Conservation (phyloP, 305 asterid species). For the Rubia occidens region DNA sequence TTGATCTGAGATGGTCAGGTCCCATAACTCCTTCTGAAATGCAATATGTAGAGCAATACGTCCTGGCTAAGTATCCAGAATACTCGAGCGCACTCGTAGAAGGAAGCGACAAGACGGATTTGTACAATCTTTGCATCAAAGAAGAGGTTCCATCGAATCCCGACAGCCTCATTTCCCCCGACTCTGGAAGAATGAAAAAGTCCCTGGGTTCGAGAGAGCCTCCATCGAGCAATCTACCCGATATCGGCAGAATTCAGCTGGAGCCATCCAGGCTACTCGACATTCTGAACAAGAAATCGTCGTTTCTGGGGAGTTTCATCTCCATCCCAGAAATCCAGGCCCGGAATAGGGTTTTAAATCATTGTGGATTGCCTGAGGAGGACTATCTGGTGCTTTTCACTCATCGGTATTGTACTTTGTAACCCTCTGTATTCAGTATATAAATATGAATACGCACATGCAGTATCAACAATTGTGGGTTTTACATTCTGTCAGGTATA, state of each 20-base stretch:
- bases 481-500: conserved; percentile 13
- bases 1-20: conserved; percentile 84
- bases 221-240: conserved; percentile 38
- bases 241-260: conserved; percentile 49
- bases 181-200: conserved; percentile 28
- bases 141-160: conserved; percentile 28
- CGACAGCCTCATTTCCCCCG: conserved; percentile 2
- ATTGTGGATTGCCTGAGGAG: conserved; percentile 65
- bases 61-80: conserved; percentile 74
- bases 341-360: conserved; percentile 51
- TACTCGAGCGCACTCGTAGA: conserved; percentile 54
- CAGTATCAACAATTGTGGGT: too few relatives aligned
- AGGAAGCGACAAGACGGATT: conserved; percentile 28
- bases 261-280: conserved; percentile 62
- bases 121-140: conserved; percentile 33
- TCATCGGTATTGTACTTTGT: conserved; percentile 17
- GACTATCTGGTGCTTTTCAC: conserved; percentile 67
- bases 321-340: conserved; percentile 76
- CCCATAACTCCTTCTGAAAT: conserved; percentile 77
- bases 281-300: conserved; percentile 51
- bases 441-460: too few relatives aligned
- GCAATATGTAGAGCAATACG: conserved; percentile 72
- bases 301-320: conserved; percentile 53
- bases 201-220: conserved; percentile 31
- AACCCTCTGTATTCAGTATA: too few relatives aligned